Conservation (phyloP, 306 rosid species). For the Morella rubra region DNA sequence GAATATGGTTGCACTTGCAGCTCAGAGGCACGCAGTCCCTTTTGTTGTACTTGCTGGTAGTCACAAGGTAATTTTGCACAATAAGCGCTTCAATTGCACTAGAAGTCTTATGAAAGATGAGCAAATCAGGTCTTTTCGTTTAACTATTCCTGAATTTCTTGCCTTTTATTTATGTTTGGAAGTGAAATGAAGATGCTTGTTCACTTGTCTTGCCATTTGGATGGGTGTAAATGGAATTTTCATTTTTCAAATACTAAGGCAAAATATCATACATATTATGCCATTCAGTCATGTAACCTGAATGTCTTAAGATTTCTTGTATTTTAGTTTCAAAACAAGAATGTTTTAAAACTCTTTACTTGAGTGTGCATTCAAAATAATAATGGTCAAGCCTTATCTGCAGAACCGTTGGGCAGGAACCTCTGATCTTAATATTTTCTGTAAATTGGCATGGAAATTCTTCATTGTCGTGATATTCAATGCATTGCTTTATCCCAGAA, state of each 20-base stretch:
- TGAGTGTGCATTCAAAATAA: not conserved
- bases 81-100: not conserved
- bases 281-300: not conserved
- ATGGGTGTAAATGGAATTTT: not conserved
- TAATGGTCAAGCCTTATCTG: not conserved
- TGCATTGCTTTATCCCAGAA: not conserved
- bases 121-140: not conserved
- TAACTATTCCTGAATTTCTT: not conserved
- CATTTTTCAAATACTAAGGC: not conserved
- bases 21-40: constrained; percentile 95
- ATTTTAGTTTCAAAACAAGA: not conserved
- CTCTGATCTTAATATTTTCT: not conserved
- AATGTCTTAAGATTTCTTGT: not conserved
- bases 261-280: not conserved
- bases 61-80: constrained; percentile 70
- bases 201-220: not conserved
- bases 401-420: not conserved
- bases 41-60: constrained; percentile 98
- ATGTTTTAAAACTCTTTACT: not conserved
- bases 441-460: not conserved
- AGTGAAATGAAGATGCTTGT: not conserved
- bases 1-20: constrained; percentile 99
- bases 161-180: not conserved
- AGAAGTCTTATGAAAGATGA: not conserved
- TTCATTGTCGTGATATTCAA: not conserved